Evolutionary conservation across 2,329 filamentous ascomycete genomes (phyloP), one percentile per base, ranked within the genome.

Genomic region (Tricladium varicosporioides): DNA sequence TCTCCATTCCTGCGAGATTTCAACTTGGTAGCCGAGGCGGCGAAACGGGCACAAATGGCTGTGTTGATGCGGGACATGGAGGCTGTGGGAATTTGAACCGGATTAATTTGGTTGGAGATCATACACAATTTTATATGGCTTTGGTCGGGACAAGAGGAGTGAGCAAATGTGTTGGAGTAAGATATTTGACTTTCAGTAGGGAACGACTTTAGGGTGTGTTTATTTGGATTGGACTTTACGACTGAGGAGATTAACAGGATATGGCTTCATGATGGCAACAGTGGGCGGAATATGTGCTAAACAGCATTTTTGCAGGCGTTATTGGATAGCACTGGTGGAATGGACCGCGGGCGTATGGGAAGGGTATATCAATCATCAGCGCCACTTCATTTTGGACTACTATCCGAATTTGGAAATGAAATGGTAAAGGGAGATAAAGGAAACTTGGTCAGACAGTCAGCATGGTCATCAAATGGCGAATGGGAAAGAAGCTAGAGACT

Each of bases 1-100:
- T 77, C 79, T 9, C 79, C 79, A 3, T 92, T 92, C 70, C 80
- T 96, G 59, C 85, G 87, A 67, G 88, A 96, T 73, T 90, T 93
- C 69, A 93, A 83, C 57, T 82, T 97, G 31, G 82, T 97, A 44
- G 92, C 92, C 36, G 93, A 97, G 77, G 93, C 93, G 1, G 93
- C 92, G 45, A 96, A 96, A 75, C 81, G 92, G 44, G 93, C 93
- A 9, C 91, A 97, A 74, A 89, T 97, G 80, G 91, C 91, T 44
- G 86, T 92, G 68, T 78, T 97, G 71, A 89, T 92, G 80, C 82
- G 92, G 60, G 93, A 97, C 73, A 81, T 97, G 69, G 91, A 91
- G 68, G 83, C 61, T 14, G 59, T 68, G 32, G 66, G 63, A 7
- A 58, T 70, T 46, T 64, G 59, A 60, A 53, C 43, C 16, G 46